Conservation (phyloP, 305 asterid species). For the Fraxinus albicans region DNA sequence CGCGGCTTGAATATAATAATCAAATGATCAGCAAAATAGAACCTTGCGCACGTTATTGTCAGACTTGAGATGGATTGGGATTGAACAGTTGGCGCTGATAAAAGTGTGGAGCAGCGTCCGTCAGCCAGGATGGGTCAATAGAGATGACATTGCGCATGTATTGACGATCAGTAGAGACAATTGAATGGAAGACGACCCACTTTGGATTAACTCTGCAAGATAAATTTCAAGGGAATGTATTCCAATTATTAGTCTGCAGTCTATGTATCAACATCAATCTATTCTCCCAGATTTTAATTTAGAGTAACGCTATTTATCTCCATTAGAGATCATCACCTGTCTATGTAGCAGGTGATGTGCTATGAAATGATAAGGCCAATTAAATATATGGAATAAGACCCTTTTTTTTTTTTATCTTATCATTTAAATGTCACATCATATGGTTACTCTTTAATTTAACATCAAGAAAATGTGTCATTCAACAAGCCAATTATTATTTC, state of each 20-base stretch:
- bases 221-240: neutral
- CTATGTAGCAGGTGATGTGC: neutral
- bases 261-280: neutral
- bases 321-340: neutral
- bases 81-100: constrained; percentile 60
- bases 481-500: neutral
- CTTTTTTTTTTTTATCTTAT: neutral
- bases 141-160: constrained; percentile 94
- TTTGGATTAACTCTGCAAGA: constrained; percentile 84
- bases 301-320: neutral
- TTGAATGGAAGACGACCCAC: constrained; percentile 82
- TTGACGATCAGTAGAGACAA: constrained; percentile 89
- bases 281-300: neutral
- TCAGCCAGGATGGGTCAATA: constrained; percentile 85
- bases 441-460: neutral
- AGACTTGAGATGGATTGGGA: constrained; percentile 24
- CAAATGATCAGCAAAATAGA: neutral
- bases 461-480: neutral
- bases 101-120: constrained; percentile 89
- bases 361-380: neutral
- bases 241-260: neutral
- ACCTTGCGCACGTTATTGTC: neutral
- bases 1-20: neutral
- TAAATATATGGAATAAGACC: neutral
- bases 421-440: neutral